Evolutionary conservation across 768 basidiomycete species (phyloP), one percentile per base, ranked within the genome.

Genomic region (Tulasnella sp.): DNA sequence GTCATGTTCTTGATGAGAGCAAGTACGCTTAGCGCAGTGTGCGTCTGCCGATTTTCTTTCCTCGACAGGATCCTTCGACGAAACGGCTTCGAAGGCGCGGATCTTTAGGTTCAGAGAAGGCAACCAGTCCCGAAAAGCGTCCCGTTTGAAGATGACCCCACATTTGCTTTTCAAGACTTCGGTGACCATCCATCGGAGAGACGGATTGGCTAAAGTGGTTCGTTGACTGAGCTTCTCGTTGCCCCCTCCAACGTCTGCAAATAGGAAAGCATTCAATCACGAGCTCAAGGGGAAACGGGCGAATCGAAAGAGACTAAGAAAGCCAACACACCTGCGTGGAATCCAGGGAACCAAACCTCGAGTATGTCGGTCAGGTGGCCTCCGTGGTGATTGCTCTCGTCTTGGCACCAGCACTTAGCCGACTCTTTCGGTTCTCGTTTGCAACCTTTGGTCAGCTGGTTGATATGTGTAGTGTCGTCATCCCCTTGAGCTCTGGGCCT

Each of bases 271-370:
- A 5, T 44, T 29, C 62, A 62, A 5, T 32, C 34, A 19, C 17
- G 35, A 52, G 37, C 72, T 59, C 11, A 26, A 65, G 40, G 19
- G 16, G 11, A 34, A 36, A n/a, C 5, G 59, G 71, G 16, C 26
- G 32, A 14, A 26, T 66, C n/a, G n/a, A n/a, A 17, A 14, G 39
- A 34, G 34, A 79, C 86, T 72, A 70, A 71, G 67, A 17, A 39
- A 3, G 90, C 90, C 35, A 79, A 86, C 71, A 47, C 73, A 91
- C 90, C 90, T 47, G 80, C 77, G 76, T 92, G 91, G 74, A 86
- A 86, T 1, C 91, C 91, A 8, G 86, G 76, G 76, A 94, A 94
- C 90, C 90, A 94, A 2, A 92, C 90, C 77, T 94, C 91, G 16
- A 87, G 77, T 16, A 90, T 86, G 78, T 91, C 87, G 0, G 90